phyloP scores from a whole-genome alignment of 176 grass and related monocot genomes.

The Cenchrus fungigraminus region DNA sequence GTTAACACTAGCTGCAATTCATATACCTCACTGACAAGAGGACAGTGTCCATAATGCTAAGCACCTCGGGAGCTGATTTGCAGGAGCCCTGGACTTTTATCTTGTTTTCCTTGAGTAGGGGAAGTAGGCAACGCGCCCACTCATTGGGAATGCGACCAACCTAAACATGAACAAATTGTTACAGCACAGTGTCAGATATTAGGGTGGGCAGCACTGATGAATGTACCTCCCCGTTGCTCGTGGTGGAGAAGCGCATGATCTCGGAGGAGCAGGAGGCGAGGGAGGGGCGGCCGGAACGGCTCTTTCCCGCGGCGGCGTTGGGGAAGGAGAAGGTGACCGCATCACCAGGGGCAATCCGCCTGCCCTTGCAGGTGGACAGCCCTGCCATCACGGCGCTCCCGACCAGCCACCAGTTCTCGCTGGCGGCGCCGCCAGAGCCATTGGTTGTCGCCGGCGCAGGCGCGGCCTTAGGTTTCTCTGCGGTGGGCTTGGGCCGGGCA shows the following conservation, averaged over 20 bases:
- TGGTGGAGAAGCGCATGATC: conserved; percentile 85
- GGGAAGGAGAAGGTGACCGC: conserved; percentile 71
- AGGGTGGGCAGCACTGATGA: background rate
- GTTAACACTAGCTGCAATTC: background rate
- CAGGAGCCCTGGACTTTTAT: conserved; percentile 64
- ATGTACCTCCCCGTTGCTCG: conserved; percentile 63
- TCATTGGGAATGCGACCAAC: conserved; percentile 96
- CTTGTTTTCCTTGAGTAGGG: conserved; percentile 69
- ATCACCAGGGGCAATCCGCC: conserved; percentile 58
- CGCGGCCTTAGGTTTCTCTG: conserved; percentile 44
- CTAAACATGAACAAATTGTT: conserved; percentile 31
- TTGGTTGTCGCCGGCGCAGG: background rate
- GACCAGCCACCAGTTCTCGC: conserved; percentile 72
- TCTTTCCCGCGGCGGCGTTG: conserved; percentile 32
- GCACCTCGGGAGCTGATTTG: conserved; percentile 61
- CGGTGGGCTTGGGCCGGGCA: background rate
- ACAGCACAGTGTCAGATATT: background rate
- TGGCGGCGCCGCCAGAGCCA: background rate
- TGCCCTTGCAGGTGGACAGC: conserved; percentile 90
- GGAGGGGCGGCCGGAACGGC: conserved; percentile 27
- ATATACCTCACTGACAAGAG: conserved; percentile 75
- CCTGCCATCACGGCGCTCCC: conserved; percentile 68
- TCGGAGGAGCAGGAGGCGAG: conserved; percentile 58
- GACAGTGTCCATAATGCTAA: conserved; percentile 87
- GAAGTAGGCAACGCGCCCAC: conserved; percentile 79